A percentile compares a stretch with the other conserved stretches of the same genome.
Evolutionary conservation across 139 green algal genomes (phyloP).

Genomic region (Raphidocelis subcapitata): DNA sequence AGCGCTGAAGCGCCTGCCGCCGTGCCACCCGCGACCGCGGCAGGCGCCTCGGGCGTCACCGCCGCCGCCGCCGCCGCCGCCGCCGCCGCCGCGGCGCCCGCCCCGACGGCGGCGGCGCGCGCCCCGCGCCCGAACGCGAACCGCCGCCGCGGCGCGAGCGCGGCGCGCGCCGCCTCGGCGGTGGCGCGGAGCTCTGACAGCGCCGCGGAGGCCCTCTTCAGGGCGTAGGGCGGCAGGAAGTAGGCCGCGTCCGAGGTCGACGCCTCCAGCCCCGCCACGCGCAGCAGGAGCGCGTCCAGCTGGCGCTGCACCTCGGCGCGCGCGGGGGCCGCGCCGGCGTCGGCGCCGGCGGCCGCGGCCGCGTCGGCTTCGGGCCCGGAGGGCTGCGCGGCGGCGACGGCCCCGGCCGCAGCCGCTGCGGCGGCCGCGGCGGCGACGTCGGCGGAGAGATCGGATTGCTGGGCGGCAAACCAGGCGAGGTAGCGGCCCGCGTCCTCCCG

Average conservation of each 20-base stretch:
- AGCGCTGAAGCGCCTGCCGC: background rate
- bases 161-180: constrained; percentile 36
- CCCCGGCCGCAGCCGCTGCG: background rate
- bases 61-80: constrained; percentile 22
- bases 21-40: too few species aligned
- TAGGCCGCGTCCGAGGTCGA: constrained; percentile 60
- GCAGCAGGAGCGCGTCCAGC: constrained; percentile 8
- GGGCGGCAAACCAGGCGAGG: background rate
- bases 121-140: constrained; percentile 56
- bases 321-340: too few species aligned
- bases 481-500: constrained; percentile 27
- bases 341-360: background rate
- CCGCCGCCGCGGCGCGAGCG: constrained; percentile 56
- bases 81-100: constrained; percentile 28
- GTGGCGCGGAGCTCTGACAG: constrained; percentile 39
- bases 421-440: background rate
- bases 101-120: background rate
- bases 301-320: background rate
- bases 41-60: too few species aligned
- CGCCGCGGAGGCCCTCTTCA: constrained; percentile 41
- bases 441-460: background rate
- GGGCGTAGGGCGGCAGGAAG: constrained; percentile 73
- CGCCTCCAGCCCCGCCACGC: constrained; percentile 37
- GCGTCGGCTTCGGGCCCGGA: background rate
- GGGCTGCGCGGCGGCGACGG: background rate